Conservation (phyloP, 108 stramenopile species). For the Cyclotella choctawhatcheeana region DNA sequence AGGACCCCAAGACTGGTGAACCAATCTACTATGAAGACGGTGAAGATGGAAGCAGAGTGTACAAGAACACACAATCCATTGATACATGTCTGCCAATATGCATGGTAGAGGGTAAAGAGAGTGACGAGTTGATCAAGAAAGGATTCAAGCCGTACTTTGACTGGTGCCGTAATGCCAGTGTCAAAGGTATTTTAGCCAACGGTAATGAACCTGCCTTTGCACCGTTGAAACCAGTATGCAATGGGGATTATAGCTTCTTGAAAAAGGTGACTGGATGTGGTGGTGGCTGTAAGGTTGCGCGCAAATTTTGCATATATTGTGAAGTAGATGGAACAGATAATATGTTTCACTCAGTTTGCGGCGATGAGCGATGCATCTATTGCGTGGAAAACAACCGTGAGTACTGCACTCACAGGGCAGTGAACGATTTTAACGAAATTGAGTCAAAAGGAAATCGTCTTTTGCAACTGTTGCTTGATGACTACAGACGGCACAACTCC, state of each 20-base stretch:
- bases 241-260: not conserved
- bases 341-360: not conserved
- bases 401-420: not conserved
- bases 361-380: not conserved
- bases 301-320: not conserved
- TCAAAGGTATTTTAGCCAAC: not conserved
- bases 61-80: not conserved
- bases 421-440: not conserved
- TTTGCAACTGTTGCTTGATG: not conserved
- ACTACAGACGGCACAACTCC: too few relatives aligned
- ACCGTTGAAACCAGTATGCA: not conserved
- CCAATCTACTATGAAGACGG: not conserved
- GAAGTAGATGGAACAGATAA: not conserved
- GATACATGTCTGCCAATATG: not conserved
- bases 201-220: not conserved
- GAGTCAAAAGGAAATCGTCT: not conserved
- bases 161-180: not conserved
- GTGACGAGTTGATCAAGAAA: not conserved
- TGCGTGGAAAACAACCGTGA: not conserved
- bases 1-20: not conserved
- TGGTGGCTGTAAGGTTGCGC: not conserved
- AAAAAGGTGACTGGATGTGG: not conserved
- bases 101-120: not conserved
- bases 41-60: not conserved
- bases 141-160: not conserved